phyloP scores from a whole-genome alignment of 1,284 basidiomycete species.

The Pseudozyma sp. region DNA sequence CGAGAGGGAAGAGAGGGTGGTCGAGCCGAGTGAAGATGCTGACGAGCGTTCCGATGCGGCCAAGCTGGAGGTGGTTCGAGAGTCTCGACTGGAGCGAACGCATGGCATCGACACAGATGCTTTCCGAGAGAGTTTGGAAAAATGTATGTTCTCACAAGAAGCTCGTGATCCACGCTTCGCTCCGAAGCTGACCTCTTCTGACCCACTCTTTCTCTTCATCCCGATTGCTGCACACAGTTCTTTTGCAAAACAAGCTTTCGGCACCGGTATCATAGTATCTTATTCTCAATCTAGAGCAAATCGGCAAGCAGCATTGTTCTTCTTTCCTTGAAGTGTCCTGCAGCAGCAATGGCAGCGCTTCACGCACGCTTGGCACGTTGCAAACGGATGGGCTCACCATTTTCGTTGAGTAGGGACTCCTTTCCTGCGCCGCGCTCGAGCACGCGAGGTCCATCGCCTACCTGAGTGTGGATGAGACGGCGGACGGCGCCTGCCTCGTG shows the following conservation, averaged over 20 bases:
- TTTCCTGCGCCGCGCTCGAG: constrained; percentile 53
- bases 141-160: constrained; percentile 28
- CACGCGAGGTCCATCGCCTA: constrained; percentile 66
- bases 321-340: not conserved
- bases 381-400: constrained; percentile 60
- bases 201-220: not conserved
- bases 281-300: constrained; percentile 1
- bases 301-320: not conserved
- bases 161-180: not conserved
- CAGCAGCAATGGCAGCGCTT: not conserved
- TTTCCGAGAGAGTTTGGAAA: constrained; percentile 53
- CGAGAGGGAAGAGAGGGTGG: constrained; percentile 48
- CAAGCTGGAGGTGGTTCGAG: constrained; percentile 10
- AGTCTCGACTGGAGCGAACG: constrained; percentile 25
- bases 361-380: constrained; percentile 59
- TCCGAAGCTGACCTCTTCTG: not conserved
- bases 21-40: constrained; percentile 23
- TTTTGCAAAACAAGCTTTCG: constrained; percentile 47
- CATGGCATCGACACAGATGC: constrained; percentile 60
- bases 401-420: constrained; percentile 55
- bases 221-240: constrained; percentile 16
- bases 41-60: constrained; percentile 10
- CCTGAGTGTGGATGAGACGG: constrained; percentile 67
- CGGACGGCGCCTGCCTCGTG: constrained; percentile 64
- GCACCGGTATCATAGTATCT: constrained; percentile 27